Evolutionary conservation across 805 yeast species (phyloP).

Genomic region (Lachancea kluyveri): DNA sequence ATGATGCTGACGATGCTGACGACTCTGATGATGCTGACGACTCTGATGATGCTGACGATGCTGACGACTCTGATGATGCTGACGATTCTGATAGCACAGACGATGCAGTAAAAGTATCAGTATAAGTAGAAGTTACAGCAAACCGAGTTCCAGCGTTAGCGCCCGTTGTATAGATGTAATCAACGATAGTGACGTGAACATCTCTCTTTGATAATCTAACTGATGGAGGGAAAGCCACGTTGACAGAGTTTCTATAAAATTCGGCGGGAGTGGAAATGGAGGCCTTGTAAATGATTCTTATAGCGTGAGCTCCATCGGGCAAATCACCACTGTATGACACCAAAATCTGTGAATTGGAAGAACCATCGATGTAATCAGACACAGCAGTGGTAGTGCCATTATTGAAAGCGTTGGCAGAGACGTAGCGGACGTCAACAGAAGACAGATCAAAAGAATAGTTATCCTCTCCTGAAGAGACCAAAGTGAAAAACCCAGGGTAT

Average conservation of each 20-base stretch:
- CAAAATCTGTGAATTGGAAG: conserved; percentile 1
- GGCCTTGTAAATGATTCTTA: conserved; percentile 3
- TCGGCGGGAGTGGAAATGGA: conserved; percentile 2
- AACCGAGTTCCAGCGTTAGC: conserved; percentile 5
- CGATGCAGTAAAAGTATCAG: conserved; percentile 3
- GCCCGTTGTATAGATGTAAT: conserved; percentile 3
- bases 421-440: conserved; percentile 19
- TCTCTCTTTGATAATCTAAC: conserved; percentile 7
- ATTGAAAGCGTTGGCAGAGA: conserved; percentile 3
- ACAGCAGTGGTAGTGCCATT: conserved; percentile 4
- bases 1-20: conserved; percentile 1
- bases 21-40: neutral
- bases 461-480: conserved; percentile 43
- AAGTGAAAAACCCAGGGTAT: conserved; percentile 53
- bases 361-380: conserved; percentile 2
- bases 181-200: conserved; percentile 2
- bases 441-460: conserved; percentile 45
- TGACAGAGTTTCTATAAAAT: conserved; percentile 5
- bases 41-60: conserved; percentile 3
- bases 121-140: conserved; percentile 4
- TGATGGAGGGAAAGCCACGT: conserved; percentile 4
- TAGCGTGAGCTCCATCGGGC: conserved; percentile 1
- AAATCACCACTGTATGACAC: conserved; percentile 3
- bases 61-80: neutral
- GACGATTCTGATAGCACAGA: conserved; percentile 1